Evolutionary conservation across 805 yeast genomes (phyloP), one percentile per base, ranked within the genome.

Genomic region (Sugiyamaella boreocaroliniensis): DNA sequence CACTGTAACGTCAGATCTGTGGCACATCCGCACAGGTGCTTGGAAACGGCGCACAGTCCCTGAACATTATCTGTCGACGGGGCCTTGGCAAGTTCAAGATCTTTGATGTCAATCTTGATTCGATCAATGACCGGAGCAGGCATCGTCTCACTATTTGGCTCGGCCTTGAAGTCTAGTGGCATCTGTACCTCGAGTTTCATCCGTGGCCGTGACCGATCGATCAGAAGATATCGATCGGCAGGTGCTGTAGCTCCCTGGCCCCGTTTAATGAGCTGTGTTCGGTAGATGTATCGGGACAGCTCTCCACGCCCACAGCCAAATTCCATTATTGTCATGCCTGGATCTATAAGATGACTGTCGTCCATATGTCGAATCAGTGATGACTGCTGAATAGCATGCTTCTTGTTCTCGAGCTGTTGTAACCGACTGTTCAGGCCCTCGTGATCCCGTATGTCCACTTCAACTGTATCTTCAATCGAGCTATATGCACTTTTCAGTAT

Each of bases 231-330:
- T 42, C 58, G 52, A 20, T 44, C 52, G 46, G 43, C 26, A 2
- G 45, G 16, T 7, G 46, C 15, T 12, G 15, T 26, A 11, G 44
- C 46, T 37, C 18, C 19, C 9, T 41, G 29, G 15, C 26, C 2
- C 52, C 53, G 2, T 41, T 43, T 47, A 57, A 66, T 64, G 50
- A 63, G 72, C 51, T 60, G 61, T 8, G 67, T 74, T 29, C 53
- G 49, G 40, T 54, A 54, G 11, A 86, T 70, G 60, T 81, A 85
- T 53, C 95, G 68, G 1, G 89, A 77, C 20, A 89, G 74, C 64
- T 90, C 97, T 1, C 87, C 96, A 57, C 90, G 78, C 0, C 97
- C 97, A 66, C 96, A 86, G 0, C 97, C 97, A 72, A 88, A 89
- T 67, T 89, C 97, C 29, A 85, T 64, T 63, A 80, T 79, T 11